Percentiles rank a stretch among this genome's conserved stretches.
These are phyloP conservation scores for Boehmeria nivea DNA, from an alignment of 306 rosid genomes.

Conservation along the genomic window DNA sequence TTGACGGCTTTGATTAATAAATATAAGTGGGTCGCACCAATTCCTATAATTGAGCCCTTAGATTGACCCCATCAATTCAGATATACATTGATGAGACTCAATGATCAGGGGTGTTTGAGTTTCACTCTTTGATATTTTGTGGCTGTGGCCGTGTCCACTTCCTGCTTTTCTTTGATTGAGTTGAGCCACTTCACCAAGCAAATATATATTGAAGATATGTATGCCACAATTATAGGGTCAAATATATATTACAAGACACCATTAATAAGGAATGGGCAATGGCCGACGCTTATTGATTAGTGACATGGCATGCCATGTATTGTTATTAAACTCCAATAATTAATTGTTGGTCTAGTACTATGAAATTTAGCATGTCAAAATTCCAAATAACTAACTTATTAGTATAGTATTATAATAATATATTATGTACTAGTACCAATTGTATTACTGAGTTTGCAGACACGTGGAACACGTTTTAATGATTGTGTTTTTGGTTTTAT, in stretches of 20 bases:
- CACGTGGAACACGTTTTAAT: conserved; percentile 9
- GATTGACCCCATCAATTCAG: conserved; percentile 3
- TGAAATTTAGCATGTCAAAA: no score
- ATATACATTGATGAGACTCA: background rate
- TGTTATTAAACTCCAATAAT: no score
- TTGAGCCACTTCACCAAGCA: background rate
- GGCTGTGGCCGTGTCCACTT: conserved; percentile 5
- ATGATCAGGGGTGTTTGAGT: background rate
- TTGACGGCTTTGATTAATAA: conserved; percentile 2
- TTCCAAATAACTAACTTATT: no score
- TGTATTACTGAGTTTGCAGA: background rate
- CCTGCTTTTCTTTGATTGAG: no score
- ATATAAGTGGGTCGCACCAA: conserved; percentile 2
- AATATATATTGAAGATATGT: background rate
- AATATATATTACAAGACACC: background rate
- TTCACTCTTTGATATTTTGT: no score
- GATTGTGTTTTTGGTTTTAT: no score
- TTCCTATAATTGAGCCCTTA: conserved; percentile 1
- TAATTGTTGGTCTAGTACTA: no score
- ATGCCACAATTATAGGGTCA: background rate
- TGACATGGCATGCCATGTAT: background rate
- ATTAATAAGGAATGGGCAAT: background rate
- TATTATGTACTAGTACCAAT: background rate
- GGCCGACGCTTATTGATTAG: background rate
- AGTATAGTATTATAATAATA: no score